phyloP scores from a whole-genome alignment of 2,329 filamentous ascomycete species.

The Talaromyces amestolkiae region DNA sequence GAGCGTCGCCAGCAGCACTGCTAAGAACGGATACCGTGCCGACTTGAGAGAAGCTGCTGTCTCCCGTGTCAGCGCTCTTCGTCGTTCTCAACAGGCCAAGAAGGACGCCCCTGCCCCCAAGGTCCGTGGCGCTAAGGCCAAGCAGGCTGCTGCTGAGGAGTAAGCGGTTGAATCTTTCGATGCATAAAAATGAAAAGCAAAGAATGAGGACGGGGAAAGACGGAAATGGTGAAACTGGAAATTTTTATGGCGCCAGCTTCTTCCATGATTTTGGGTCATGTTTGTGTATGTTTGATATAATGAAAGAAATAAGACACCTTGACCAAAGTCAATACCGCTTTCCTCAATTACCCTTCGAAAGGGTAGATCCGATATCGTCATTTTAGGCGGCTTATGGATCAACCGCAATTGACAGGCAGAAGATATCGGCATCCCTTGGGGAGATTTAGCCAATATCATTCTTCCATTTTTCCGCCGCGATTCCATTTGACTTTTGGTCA shows the following conservation, averaged over 20 bases:
- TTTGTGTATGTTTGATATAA: conserved; percentile 10
- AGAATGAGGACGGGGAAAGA: background rate
- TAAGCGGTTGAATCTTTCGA: conserved; percentile 19
- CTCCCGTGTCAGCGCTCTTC: conserved; percentile 81
- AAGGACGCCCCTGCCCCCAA: conserved; percentile 74
- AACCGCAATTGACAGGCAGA: background rate
- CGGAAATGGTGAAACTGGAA: conserved; percentile 3
- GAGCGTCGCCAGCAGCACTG: conserved; percentile 75
- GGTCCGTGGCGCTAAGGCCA: conserved; percentile 73
- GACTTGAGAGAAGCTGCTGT: conserved; percentile 77
- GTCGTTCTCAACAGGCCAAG: conserved; percentile 71
- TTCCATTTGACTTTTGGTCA: background rate
- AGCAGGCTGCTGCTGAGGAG: conserved; percentile 58
- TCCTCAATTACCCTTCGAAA: background rate
- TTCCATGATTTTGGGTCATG: conserved; percentile 1
- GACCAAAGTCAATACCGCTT: background rate
- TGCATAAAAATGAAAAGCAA: conserved; percentile 2
- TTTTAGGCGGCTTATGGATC: background rate
- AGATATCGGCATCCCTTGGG: background rate
- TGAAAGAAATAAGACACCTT: conserved; percentile 11
- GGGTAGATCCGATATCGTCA: conserved; percentile 1
- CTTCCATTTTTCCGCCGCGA: background rate
- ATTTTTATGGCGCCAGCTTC: conserved; percentile 7
- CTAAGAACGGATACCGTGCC: conserved; percentile 80
- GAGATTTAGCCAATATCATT: background rate